phyloP scores from a whole-genome alignment of 2,329 filamentous ascomycete species.

The Exophiala xenobiotica region DNA sequence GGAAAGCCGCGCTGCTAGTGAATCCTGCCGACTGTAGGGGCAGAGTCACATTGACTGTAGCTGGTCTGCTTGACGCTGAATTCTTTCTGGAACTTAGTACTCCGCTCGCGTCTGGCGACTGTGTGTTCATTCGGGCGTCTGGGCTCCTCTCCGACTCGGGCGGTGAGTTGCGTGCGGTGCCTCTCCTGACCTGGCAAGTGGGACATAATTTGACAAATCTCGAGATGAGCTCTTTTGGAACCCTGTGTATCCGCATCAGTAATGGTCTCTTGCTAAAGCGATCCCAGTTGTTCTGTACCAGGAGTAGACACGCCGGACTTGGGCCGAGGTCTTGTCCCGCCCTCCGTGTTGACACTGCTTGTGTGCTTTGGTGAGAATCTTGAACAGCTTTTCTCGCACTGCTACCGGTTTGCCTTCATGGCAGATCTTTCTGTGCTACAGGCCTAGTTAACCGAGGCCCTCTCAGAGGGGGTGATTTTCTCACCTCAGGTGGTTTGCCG shows the following conservation, averaged over 20 bases:
- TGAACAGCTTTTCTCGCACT: slow-evolving; percentile 52
- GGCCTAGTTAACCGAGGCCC: slow-evolving; percentile 8
- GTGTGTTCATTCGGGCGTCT: slow-evolving; percentile 12
- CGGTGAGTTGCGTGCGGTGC: slow-evolving; percentile 32
- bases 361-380: slow-evolving; percentile 51
- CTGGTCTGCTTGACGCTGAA: slow-evolving; percentile 10
- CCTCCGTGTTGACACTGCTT: slow-evolving; percentile 53
- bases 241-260: slow-evolving; percentile 37
- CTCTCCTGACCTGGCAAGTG: slow-evolving; percentile 49
- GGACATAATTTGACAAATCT: slow-evolving; percentile 53
- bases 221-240: slow-evolving; percentile 53
- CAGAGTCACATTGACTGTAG: slow-evolving; percentile 7
- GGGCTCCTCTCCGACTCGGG: slow-evolving; percentile 22
- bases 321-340: slow-evolving; percentile 54
- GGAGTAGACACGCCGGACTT: slow-evolving; percentile 51
- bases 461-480: slow-evolving; percentile 17
- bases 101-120: slow-evolving; percentile 12
- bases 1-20: slow-evolving; percentile 22
- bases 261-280: background rate
- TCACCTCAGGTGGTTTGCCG: slow-evolving; percentile 39
- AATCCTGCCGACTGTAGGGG: slow-evolving; percentile 26
- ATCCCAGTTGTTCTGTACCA: slow-evolving; percentile 39
- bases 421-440: slow-evolving; percentile 44
- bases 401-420: slow-evolving; percentile 54
- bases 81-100: slow-evolving; percentile 15